Percentiles rank a stretch among this genome's conserved stretches.
Conservation (phyloP, 2,329 filamentous ascomycete genomes). For the Phaeomoniella chlamydospora region DNA sequence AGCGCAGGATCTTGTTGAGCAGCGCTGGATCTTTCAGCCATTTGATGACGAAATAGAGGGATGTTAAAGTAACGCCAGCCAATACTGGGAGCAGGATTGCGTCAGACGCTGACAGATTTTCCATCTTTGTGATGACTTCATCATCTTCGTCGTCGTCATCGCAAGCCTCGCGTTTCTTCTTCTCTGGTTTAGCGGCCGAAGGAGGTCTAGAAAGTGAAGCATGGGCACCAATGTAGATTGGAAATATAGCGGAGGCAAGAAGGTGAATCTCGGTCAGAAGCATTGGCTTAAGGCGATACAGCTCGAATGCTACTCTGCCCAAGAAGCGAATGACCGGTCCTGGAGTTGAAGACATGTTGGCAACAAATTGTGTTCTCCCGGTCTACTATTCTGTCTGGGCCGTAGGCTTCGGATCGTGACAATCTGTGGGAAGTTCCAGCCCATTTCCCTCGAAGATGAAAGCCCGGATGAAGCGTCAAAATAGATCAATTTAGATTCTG, state of each 20-base stretch:
- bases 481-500: too few species aligned
- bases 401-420: too few species aligned
- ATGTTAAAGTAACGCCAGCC: constrained; percentile 56
- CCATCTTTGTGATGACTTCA: constrained; percentile 42
- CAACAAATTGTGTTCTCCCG: too few species aligned
- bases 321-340: constrained; percentile 7
- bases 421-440: too few species aligned
- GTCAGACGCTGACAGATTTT: constrained; percentile 60
- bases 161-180: constrained; percentile 33
- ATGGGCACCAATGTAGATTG: constrained; percentile 74
- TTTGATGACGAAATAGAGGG: constrained; percentile 78
- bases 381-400: too few species aligned
- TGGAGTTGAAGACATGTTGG: background rate
- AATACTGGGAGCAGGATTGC: constrained; percentile 73
- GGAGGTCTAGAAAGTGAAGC: constrained; percentile 72
- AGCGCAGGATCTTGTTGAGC: constrained; percentile 68
- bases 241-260: constrained; percentile 56
- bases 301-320: constrained; percentile 9
- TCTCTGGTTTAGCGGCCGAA: constrained; percentile 54
- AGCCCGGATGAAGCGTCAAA: too few species aligned
- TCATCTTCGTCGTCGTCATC: constrained; percentile 41
- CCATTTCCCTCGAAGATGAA: too few species aligned
- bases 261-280: constrained; percentile 46
- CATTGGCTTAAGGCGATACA: constrained; percentile 21
- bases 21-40: constrained; percentile 70